phyloP scores from a whole-genome alignment of 2,329 filamentous ascomycete species.

The Emmonsiellopsis sp. region DNA sequence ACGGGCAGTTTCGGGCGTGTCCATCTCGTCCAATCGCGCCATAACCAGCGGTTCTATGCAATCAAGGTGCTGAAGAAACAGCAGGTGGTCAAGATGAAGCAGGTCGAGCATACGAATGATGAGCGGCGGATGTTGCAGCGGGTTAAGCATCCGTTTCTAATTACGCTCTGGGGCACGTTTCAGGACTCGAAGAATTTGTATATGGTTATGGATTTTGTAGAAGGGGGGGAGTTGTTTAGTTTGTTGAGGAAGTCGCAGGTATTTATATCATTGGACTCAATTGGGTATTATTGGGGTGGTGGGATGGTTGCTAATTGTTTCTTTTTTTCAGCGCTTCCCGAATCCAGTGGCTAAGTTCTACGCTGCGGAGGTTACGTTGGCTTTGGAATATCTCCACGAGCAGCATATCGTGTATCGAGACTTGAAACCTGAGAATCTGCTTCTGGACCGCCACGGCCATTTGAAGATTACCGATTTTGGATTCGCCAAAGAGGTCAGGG shows the following conservation, averaged over 20 bases:
- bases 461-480: conserved; percentile 98
- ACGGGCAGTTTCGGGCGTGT: conserved; percentile 96
- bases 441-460: conserved; percentile 86
- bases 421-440: conserved; percentile 87
- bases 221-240: conserved; percentile 95
- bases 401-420: conserved; percentile 98
- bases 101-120: conserved; percentile 98
- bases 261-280: conserved; percentile 31
- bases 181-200: conserved; percentile 92
- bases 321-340: conserved; percentile 69
- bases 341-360: conserved; percentile 99
- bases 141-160: conserved; percentile 95
- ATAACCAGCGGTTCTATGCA: conserved; percentile 96
- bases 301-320: neutral
- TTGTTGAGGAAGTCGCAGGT: conserved; percentile 85
- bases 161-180: conserved; percentile 97
- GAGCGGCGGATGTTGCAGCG: conserved; percentile 92
- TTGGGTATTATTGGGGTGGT: conserved; percentile 5
- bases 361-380: conserved; percentile 90
- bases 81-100: conserved; percentile 99
- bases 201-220: conserved; percentile 99
- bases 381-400: conserved; percentile 87
- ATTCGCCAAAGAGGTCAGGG: conserved; percentile 94
- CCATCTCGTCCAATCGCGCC: conserved; percentile 92
- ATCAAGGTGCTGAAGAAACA: conserved; percentile 98